Percentiles rank a stretch among this genome's conserved stretches.
These are phyloP conservation scores for Termitomyces sp. DNA, from an alignment of 1,284 basidiomycete species.

Conservation along the genomic window DNA sequence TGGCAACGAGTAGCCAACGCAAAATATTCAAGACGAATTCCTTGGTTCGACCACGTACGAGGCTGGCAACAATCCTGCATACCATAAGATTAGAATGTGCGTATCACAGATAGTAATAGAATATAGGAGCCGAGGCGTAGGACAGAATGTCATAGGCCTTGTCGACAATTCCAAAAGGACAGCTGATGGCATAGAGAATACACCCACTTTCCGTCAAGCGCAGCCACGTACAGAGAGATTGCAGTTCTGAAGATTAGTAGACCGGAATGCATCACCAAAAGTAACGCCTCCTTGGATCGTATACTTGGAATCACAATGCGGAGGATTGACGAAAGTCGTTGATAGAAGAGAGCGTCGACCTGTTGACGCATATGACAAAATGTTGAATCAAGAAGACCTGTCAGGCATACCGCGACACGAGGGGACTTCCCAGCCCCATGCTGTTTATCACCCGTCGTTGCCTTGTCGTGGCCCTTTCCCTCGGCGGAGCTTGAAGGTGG, in stretches of 20 bases:
- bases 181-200: not conserved
- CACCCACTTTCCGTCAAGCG: conserved; percentile 85
- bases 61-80: conserved; percentile 84
- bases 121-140: not conserved
- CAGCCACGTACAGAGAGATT: conserved; percentile 92
- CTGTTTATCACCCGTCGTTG: conserved; percentile 23
- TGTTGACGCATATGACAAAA: conserved; percentile 28
- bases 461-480: conserved; percentile 34
- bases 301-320: conserved; percentile 87
- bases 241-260: conserved; percentile 87
- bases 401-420: conserved; percentile 58
- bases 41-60: conserved; percentile 83
- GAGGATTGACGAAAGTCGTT: conserved; percentile 72
- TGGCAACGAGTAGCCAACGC: conserved; percentile 89
- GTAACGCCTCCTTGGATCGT: conserved; percentile 80
- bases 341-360: conserved; percentile 89
- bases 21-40: conserved; percentile 84
- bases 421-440: conserved; percentile 37
- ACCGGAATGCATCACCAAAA: conserved; percentile 84
- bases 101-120: conserved; percentile 3
- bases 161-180: not conserved
- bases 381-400: not conserved
- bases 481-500: conserved; percentile 35
- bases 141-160: not conserved
- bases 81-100: conserved; percentile 5